Conservation (phyloP, 306 rosid genomes). For the Lathyrus sativus region DNA sequence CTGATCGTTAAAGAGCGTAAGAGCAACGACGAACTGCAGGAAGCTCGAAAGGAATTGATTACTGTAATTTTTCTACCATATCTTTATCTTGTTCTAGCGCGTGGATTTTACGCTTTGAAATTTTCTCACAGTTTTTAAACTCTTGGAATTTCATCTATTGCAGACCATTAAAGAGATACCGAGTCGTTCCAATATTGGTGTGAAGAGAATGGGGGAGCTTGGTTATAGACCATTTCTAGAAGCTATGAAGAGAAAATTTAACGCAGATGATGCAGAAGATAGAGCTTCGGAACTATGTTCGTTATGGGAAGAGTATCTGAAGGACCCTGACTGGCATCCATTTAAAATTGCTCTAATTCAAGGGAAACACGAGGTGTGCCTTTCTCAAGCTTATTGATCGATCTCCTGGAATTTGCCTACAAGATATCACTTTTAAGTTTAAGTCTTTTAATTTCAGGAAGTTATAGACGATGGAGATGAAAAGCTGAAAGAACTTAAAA, state of each 20-base stretch:
- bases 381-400: conserved; percentile 24
- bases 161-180: conserved; percentile 72
- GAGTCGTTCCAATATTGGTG: conserved; percentile 52
- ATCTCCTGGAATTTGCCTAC: conserved; percentile 3
- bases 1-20: conserved; percentile 77
- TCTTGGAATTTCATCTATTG: conserved; percentile 29
- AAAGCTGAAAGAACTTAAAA: conserved; percentile 47
- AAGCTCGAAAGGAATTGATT: conserved; percentile 84
- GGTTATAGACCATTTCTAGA: conserved; percentile 73
- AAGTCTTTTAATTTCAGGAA: conserved; percentile 52
- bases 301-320: conserved; percentile 88
- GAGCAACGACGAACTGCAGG: conserved; percentile 94
- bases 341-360: conserved; percentile 54
- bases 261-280: conserved; percentile 76
- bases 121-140: neutral
- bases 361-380: conserved; percentile 60
- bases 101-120: neutral
- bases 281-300: conserved; percentile 86
- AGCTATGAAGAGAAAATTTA: conserved; percentile 75
- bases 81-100: neutral
- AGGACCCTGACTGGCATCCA: conserved; percentile 97
- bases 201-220: conserved; percentile 97
- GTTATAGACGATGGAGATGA: conserved; percentile 53
- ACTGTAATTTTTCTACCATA: conserved; percentile 44
- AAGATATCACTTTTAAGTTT: conserved; percentile 17